phyloP scores from a whole-genome alignment of 1,284 basidiomycete species.

The Cystobasidium sp. region DNA sequence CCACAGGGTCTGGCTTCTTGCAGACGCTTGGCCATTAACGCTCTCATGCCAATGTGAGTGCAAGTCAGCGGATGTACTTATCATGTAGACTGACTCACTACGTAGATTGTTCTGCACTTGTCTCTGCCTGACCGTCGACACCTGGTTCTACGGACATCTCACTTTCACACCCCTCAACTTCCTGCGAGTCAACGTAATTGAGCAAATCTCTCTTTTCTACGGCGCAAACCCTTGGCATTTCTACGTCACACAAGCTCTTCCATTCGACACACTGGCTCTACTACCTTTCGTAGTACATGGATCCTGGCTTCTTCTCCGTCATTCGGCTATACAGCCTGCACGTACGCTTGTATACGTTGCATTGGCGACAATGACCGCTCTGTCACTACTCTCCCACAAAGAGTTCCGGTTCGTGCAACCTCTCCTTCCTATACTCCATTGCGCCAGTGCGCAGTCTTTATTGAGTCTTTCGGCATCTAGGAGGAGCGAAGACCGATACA shows the following conservation, averaged over 20 bases:
- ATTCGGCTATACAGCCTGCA: not conserved
- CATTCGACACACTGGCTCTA: slow-evolving; percentile 74
- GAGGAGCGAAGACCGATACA: not conserved
- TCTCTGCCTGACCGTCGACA: slow-evolving; percentile 64
- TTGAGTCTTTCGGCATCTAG: slow-evolving; percentile 53
- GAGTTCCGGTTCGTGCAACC: slow-evolving; percentile 98
- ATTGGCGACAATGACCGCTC: slow-evolving; percentile 62
- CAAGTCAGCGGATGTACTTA: not conserved
- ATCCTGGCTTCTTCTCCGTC: slow-evolving; percentile 42
- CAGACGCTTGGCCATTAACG: slow-evolving; percentile 6
- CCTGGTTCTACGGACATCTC: slow-evolving; percentile 68
- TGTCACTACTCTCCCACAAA: slow-evolving; percentile 85
- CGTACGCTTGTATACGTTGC: not conserved
- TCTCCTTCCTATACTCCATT: slow-evolving; percentile 79
- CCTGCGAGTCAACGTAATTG: slow-evolving; percentile 72
- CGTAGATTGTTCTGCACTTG: slow-evolving; percentile 6
- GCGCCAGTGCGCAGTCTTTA: slow-evolving; percentile 76
- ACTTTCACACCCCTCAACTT: slow-evolving; percentile 84
- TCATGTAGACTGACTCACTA: not conserved
- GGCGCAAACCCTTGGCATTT: slow-evolving; percentile 86
- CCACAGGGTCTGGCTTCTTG: slow-evolving; percentile 52
- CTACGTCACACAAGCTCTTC: slow-evolving; percentile 83
- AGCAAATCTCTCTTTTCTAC: slow-evolving; percentile 87
- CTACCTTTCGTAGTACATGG: slow-evolving; percentile 75
- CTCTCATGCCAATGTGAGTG: slow-evolving; percentile 25